Evolutionary conservation across 202 grass and related monocot species (phyloP).

Genomic region (Hordeum pubiflorum): DNA sequence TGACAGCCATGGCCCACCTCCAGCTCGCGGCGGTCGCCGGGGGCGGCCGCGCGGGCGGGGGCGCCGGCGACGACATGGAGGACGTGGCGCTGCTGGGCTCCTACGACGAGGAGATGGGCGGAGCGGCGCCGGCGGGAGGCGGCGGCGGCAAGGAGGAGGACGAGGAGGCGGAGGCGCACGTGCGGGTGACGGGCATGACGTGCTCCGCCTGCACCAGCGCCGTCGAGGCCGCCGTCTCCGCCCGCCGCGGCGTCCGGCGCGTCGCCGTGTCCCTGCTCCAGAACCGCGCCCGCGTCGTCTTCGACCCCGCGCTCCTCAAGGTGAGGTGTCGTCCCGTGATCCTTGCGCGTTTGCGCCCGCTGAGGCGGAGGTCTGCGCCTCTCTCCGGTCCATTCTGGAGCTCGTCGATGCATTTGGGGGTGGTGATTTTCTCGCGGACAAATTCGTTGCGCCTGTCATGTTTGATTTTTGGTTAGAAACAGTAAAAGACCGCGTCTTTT

Average conservation of each 20-base stretch:
- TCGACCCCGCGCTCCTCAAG: constrained; percentile 68
- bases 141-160: background rate
- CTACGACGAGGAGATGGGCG: constrained; percentile 76
- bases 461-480: background rate
- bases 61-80: constrained; percentile 55
- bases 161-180: constrained; percentile 47
- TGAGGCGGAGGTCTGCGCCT: background rate
- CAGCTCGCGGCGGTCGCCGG: constrained; percentile 51
- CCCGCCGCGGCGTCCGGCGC: constrained; percentile 47
- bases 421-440: background rate
- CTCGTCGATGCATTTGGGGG: constrained; percentile 1
- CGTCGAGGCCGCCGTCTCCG: constrained; percentile 67
- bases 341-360: background rate
- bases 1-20: constrained; percentile 43
- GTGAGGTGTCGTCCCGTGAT: constrained; percentile 12
- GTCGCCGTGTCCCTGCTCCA: constrained; percentile 88
- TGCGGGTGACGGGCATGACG: constrained; percentile 86
- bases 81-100: constrained; percentile 76
- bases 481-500: background rate
- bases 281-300: constrained; percentile 80
- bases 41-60: constrained; percentile 21
- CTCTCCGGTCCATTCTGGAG: background rate
- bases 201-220: constrained; percentile 92
- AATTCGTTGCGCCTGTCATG: background rate
- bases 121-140: background rate